Base-by-base conservation (phyloP, 108 stramenopile genomes). In the Discostella pseudostelligera region DNA sequence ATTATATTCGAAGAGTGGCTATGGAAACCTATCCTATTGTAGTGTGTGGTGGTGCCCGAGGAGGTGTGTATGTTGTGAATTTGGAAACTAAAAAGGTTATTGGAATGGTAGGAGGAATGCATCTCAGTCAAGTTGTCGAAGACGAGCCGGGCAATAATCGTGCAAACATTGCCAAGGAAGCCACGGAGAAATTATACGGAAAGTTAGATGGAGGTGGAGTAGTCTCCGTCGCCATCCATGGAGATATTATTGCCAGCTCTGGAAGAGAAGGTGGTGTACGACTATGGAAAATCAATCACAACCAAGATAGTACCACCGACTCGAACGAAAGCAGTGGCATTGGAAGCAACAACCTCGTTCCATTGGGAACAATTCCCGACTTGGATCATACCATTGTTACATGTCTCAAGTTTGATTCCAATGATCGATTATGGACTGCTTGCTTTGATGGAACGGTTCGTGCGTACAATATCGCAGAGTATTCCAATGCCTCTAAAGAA, bases 1-100 rank as follows among this genome's bases (percentile, higher is more conserved):
- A 87, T 69, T 86, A 83, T 81, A 72, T 90, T 0, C 64, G 89
- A 36, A 55, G 89, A n/a, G 62, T 90, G 1, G 74, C 76, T 35
- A 64, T 90, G 37, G 83, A 84, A 10, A 45, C 56, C 1, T 90
- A 83, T 59, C 89, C 89, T 1, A 59, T 86, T 51, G 89, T 57
- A 0, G 89, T 71, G 0, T 82, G 81, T 53, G 89, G 89, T 1
- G 80, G 76, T 35, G 69, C 86, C 4, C 28, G 51, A 19, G 85
- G 86, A 25, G 60, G 72, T 55, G 60, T 90, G 3, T 86, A 83
- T 58, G 45, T 85, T 17, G 76, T 70, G 3, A 58, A 90, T 65
- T 44, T 90, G 24, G 83, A 90, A 62, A 37, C 69, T 35, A 16
- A 83, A 76, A 35, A 58, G 72, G 54, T 62, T 61, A 47, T 57